Base-by-base conservation (phyloP, 2,329 filamentous ascomycete species). In the Alternaria novae-zelandiae region DNA sequence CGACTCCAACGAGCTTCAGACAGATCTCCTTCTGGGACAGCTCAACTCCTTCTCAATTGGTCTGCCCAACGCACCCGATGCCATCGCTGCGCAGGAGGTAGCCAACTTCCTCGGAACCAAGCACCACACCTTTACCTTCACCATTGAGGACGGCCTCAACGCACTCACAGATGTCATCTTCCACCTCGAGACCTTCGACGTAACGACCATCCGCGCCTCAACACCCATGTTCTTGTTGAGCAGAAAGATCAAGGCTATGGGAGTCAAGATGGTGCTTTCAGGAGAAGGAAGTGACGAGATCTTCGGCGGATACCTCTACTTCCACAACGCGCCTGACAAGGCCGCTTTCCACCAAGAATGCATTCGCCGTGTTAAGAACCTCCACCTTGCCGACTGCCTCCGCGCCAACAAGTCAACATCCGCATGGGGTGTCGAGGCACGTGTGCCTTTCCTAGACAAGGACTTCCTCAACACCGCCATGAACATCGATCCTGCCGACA, bases 21-120 rank as follows among this genome's bases (percentile, higher is more conserved):
- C 94, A 13, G 88, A 97, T 67, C 96, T 94, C 59, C 93, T 96
- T 76, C 89, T 98, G 58, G 94, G 95, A 36, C 92, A 98, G 82
- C 89, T 99, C 81, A 96, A 98, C 88, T 97, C 94, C 15, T 99
- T 99, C 87, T 99, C 96, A 15, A 99, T 99, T 71, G 96, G 96
- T 78, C 89, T 99, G 36, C 94, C 95, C 8, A 92, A 90, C 71
- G 93, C 96, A 32, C 96, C 96, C 54, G 96, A 99, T 81, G 96
- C 93, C 77, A 89, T 91, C 81, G 96, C 96, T 50, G 96, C 96
- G 17, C 85, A 94, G 61, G 92, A 97, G 83, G 96, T 97, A 17
- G 96, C 96, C 77, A 92, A 95, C 81, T 99, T 97, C 86, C 89
- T 99, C 45, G 96, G 96, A 76, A 99, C 96, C 61, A 96, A 96